phyloP scores from a whole-genome alignment of 345 rosid genomes.

The Dipteronia dyeriana region DNA sequence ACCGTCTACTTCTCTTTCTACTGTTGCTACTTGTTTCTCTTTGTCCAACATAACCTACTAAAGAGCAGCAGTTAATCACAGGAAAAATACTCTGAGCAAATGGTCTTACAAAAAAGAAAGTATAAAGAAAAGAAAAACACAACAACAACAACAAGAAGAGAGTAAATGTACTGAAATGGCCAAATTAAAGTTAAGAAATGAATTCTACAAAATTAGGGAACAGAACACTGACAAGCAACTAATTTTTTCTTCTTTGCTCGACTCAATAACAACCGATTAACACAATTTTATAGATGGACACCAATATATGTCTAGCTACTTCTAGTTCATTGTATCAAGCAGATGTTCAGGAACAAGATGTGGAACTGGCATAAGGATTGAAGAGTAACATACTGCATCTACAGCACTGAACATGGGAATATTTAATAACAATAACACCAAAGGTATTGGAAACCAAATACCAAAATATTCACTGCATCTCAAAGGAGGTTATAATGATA shows the following conservation, averaged over 20 bases:
- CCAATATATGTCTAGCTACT: background rate
- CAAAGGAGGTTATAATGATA: background rate
- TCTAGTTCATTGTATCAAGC: background rate
- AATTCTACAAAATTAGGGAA: background rate
- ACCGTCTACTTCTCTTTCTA: constrained; percentile 95
- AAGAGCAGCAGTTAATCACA: constrained; percentile 27
- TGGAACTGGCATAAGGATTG: background rate
- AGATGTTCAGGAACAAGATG: background rate
- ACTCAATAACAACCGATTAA: background rate
- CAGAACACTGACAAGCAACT: background rate
- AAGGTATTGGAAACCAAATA: background rate
- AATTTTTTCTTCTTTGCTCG: background rate
- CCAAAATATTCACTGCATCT: background rate
- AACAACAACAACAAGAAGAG: too few species aligned
- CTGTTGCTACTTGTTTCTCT: constrained; percentile 65
- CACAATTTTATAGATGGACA: background rate
- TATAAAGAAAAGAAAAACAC: background rate
- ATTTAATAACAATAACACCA: background rate
- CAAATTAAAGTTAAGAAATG: background rate
- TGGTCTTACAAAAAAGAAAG: background rate
- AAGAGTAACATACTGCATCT: background rate
- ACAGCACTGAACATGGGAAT: background rate
- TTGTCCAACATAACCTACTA: constrained; percentile 83
- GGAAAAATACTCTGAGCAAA: background rate
- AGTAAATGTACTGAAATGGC: background rate